Base-by-base conservation (phyloP, 2,329 filamentous ascomycete genomes). In the Microsporum ferrugineum region DNA sequence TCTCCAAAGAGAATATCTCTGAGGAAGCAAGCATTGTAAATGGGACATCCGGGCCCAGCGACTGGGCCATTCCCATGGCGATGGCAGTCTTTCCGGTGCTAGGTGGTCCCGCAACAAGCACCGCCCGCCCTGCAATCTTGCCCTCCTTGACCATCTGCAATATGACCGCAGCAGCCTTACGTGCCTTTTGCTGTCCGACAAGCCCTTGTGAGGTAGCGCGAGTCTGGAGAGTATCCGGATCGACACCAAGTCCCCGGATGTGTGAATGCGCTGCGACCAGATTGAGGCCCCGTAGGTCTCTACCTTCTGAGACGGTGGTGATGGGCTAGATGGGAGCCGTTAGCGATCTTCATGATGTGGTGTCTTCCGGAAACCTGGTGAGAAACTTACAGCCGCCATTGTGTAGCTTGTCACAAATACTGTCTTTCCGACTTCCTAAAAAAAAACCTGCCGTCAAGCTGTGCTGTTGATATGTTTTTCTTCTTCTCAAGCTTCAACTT, bases 71-170 rank as follows among this genome's bases (percentile, higher is more conserved):
- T 57, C 91, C 94, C 88, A 96, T 97, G 58, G 94, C 94, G 68
- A 99, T 95, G 56, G 94, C 94, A 0, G 94, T 99, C 80, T 99
- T 99, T 71, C 94, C 94, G 59, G 94, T 99, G 77, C 94, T 91
- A 2, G 94, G 94, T 63, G 94, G 94, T 0, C 94, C 94, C 57
- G 94, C 92, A 70, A 99, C 96, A 68, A 99, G 80, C 36, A 96
- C 89, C 38, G 94, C 94, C 70, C 92, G 86, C 59, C 94, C 94
- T 62, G 94, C 94, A 77, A 99, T 97, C 80, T 96, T 97, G 71
- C 92, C 92, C 72, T 96, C 91, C 78, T 95, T 96, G 69, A 95
- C 95, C 94, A 99, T 99, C 79, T 96, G 91, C 64, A 99, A 79
- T 69, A 99, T 95, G 57, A 99, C 88, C 0, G 92, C 94, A 2